These are phyloP conservation scores for Clarireedia paspali DNA, from an alignment of 2,329 filamentous ascomycete genomes.

Conservation along the genomic window DNA sequence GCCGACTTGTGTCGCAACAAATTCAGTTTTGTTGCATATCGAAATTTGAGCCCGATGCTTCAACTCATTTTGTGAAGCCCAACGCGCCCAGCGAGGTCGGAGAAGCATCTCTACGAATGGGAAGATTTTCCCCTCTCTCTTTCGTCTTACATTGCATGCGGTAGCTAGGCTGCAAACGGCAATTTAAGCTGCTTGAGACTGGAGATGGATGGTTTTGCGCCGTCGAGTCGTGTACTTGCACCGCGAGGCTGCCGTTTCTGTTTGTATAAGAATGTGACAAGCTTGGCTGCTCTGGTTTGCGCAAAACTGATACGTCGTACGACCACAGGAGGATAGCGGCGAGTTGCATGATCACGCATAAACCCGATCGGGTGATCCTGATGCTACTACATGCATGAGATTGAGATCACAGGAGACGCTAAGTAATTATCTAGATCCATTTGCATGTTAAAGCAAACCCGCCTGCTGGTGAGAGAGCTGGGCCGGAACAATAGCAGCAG, in stretches of 20 bases:
- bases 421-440: background rate
- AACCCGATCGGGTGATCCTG: background rate
- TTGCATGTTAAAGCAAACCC: background rate
- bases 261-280: background rate
- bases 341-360: conserved; percentile 4
- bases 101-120: background rate
- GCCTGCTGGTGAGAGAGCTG: no score
- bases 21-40: conserved; percentile 11
- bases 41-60: conserved; percentile 8
- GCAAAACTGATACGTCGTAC: background rate
- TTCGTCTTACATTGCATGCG: background rate
- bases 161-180: background rate
- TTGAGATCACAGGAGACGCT: conserved; percentile 3
- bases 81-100: conserved; percentile 1
- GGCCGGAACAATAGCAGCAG: no score
- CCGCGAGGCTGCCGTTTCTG: background rate
- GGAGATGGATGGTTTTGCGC: background rate
- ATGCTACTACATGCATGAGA: conserved; percentile 5
- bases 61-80: background rate
- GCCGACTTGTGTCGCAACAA: background rate
- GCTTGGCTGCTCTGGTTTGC: background rate
- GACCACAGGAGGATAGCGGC: background rate
- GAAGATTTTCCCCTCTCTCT: background rate
- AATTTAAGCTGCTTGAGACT: background rate
- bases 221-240: background rate